A percentile compares a stretch with the other conserved stretches of the same genome.
Conservation (phyloP, 352 stramenopile genomes). For the Hyaloperonospora arabidopsidis region DNA sequence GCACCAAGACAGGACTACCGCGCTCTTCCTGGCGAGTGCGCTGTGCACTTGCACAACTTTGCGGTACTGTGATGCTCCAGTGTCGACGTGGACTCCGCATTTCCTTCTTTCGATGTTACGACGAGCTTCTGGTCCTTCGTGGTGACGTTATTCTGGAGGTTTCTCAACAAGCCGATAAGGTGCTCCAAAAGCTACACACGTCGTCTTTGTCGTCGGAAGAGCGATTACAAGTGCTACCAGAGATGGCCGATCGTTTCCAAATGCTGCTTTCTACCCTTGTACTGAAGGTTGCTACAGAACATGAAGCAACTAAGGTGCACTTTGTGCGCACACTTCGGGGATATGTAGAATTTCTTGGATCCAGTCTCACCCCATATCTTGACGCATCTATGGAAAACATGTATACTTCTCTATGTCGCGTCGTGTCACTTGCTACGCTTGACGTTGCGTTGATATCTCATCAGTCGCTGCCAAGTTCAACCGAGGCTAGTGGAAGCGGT, state of each 20-base stretch:
- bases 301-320: constrained; percentile 48
- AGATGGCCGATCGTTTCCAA: constrained; percentile 59
- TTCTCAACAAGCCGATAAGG: constrained; percentile 16
- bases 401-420: constrained; percentile 36
- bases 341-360: constrained; percentile 51
- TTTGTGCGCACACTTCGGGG: constrained; percentile 61
- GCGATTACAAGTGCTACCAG: constrained; percentile 48
- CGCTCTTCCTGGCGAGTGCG: constrained; percentile 61
- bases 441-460: constrained; percentile 71
- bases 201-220: constrained; percentile 34
- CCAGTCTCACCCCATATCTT: constrained; percentile 33
- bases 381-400: constrained; percentile 47
- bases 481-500: constrained; percentile 4
- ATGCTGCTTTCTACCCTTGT: constrained; percentile 63
- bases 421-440: constrained; percentile 56
- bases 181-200: constrained; percentile 28
- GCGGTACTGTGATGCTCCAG: constrained; percentile 40
- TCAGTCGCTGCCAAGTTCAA: constrained; percentile 23
- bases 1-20: constrained; percentile 22
- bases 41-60: constrained; percentile 52
- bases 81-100: constrained; percentile 40
- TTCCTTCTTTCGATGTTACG: constrained; percentile 70
- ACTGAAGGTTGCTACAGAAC: constrained; percentile 50
- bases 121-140: constrained; percentile 66
- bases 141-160: constrained; percentile 43